A percentile compares a stretch with the other conserved stretches of the same genome.
Conservation (phyloP, 1,139 yeast genomes). For the Lodderomyces beijingensis region DNA sequence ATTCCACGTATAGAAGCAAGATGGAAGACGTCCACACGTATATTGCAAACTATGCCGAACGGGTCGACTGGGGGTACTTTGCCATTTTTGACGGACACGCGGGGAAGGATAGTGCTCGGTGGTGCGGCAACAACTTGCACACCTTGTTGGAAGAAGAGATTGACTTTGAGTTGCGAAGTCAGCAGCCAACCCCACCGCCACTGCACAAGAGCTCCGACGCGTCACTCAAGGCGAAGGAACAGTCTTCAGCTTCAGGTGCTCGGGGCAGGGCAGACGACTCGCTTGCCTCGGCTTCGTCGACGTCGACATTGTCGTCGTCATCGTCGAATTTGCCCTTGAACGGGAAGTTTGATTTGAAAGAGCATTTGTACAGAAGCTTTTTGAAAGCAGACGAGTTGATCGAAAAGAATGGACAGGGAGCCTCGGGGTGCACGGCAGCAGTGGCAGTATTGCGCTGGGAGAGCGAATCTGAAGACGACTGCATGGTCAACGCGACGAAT, state of each 20-base stretch:
- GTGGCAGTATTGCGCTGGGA: slow-evolving; percentile 93
- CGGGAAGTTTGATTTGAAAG: slow-evolving; percentile 40
- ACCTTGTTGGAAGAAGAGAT: slow-evolving; percentile 56
- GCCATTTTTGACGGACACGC: slow-evolving; percentile 98
- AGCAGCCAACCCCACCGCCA: not conserved
- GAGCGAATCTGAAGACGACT: slow-evolving; percentile 8
- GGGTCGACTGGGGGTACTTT: slow-evolving; percentile 91
- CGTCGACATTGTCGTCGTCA: not conserved
- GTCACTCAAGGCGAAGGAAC: not conserved
- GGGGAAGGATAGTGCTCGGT: slow-evolving; percentile 87
- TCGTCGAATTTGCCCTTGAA: slow-evolving; percentile 11
- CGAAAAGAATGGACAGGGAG: slow-evolving; percentile 54
- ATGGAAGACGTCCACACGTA: slow-evolving; percentile 98
- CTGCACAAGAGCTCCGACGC: not conserved
- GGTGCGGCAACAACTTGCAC: slow-evolving; percentile 91
- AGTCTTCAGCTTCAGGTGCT: not conserved
- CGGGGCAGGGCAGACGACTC: not conserved
- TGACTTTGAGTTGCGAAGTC: slow-evolving; percentile 10
- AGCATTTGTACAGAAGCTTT: slow-evolving; percentile 57
- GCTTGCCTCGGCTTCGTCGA: not conserved
- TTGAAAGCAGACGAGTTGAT: slow-evolving; percentile 70
- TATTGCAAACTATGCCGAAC: slow-evolving; percentile 85
- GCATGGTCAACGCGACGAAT: slow-evolving; percentile 5
- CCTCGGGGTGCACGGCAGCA: slow-evolving; percentile 92
- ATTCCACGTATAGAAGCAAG: slow-evolving; percentile 71